Evolutionary conservation across 495 filamentous ascomycete species (phyloP), one percentile per base, ranked within the genome.

Genomic region (Massariosphaeria phaeospora): DNA sequence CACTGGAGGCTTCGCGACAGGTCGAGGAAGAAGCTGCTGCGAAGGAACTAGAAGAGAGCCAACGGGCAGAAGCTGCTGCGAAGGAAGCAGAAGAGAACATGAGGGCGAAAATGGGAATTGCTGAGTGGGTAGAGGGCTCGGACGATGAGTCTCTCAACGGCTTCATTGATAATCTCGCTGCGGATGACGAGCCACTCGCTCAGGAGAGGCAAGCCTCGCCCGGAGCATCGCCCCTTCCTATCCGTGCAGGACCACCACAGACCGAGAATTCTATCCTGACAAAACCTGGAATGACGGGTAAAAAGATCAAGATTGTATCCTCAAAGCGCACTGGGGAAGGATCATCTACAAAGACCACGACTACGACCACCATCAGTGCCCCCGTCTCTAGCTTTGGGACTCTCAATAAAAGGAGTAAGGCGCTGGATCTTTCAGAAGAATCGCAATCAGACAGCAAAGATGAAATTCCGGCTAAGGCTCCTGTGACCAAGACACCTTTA

Each of bases 131-230:
- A 24, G 45, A 43, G 18, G 35, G 36, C 1, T 63, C 61, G 24
- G 59, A 58, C n/a, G 36, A 55, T 15, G 39, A 33, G 29, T 34
- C 40, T 21, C 26, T 57, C 9, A 57, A 59, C 24, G 48, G 27
- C 17, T 56, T 56, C 47, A 49, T 62, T 21, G 63, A 59, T n/a
- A n/a, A 43, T 27, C 34, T 52, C 23, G 47, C 59, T 15, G 39
- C 45, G 8, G 47, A 57, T 10, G 41, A 63, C 24, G 54, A 53
- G 23, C 36, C 48, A 10, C 30, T 50, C 4, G 8, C 13, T 26
- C 26, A 45, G 11, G 50, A 49, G 27, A 23, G 6, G 34, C 23
- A 40, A 5, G 17, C 21, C 15, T 12, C 31, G 11, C n/a, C 13
- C 20, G 23, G 30, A 29, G 1, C 30, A 3, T 48, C 52, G 12